These are phyloP conservation scores for Fusarium protoensiforme DNA, from an alignment of 2,329 filamentous ascomycete species.

Conservation along the genomic window DNA sequence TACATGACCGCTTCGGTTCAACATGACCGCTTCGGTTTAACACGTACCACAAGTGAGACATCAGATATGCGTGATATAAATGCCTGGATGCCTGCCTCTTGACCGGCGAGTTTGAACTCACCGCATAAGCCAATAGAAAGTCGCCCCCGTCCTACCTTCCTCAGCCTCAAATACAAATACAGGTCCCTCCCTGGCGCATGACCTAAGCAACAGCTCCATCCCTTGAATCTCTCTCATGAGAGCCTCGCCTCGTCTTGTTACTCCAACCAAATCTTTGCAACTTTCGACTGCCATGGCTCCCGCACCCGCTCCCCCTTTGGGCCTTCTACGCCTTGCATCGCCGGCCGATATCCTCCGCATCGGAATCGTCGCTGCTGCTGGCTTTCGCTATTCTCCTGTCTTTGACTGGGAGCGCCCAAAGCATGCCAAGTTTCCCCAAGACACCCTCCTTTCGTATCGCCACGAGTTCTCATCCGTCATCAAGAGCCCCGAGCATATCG, in stretches of 20 bases:
- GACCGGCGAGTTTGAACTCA: background rate
- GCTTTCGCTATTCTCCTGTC: conserved; percentile 1
- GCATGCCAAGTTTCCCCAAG: background rate
- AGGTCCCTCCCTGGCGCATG: background rate
- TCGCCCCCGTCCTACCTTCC: background rate
- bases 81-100: too few species aligned
- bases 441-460: conserved; percentile 1
- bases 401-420: conserved; percentile 4
- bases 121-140: background rate
- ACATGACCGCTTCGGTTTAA: too few species aligned
- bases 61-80: too few species aligned
- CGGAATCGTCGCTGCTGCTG: background rate
- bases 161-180: background rate
- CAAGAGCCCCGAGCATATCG: background rate
- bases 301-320: background rate
- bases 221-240: background rate
- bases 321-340: background rate
- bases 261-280: background rate
- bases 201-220: background rate
- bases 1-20: too few species aligned
- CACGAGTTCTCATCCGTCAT: background rate
- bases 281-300: background rate
- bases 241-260: background rate
- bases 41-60: too few species aligned
- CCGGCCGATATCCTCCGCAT: background rate